Evolutionary conservation across 495 filamentous ascomycete genomes (phyloP), one percentile per base, ranked within the genome.

Genomic region (Talaromyces borbonicus): DNA sequence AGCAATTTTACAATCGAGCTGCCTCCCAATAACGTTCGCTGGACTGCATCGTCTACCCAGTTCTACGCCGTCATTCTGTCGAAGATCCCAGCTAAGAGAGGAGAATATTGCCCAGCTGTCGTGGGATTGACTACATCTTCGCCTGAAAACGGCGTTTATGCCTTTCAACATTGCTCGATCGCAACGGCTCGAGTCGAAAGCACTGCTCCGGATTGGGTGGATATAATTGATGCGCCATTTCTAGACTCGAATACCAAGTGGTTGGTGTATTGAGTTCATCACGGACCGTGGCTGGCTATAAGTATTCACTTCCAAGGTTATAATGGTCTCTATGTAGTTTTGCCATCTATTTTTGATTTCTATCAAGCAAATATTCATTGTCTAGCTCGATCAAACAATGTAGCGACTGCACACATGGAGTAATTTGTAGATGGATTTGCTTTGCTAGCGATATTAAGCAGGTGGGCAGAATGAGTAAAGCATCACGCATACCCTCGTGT

Each of bases 231-330:
- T 14, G 11, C 15, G 18, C 37, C 37, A 40, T 22, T 40, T 40
- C 33, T 40, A 23, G 37, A 8, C 22, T 23, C 9, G 9, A 4
- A 40, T 24, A 40, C 37, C 19, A 23, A 40, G 19, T 24, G 37
- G 37, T 22, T 40, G 14, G 37, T 40, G 37, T 40, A 40, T 40
- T 40, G 37, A 38, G 37, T 25, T n/a, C n/a, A n/a, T n/a, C n/a
- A n/a, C n/a, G n/a, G n/a, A n/a, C n/a, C n/a, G n/a, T n/a, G n/a
- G n/a, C n/a, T n/a, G n/a, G n/a, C n/a, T n/a, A n/a, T n/a, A n/a
- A n/a, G n/a, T n/a, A n/a, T n/a, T n/a, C n/a, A n/a, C n/a, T n/a
- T n/a, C n/a, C n/a, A n/a, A n/a, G 27, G 27, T 12, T 30, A 30
- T 30, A 30, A 30, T 12, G 27, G 12, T 30, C 27, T 30, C n/a